Evolutionary conservation across 2,329 filamentous ascomycete genomes (phyloP).

Genomic region (Tolypocladium pustulatum): DNA sequence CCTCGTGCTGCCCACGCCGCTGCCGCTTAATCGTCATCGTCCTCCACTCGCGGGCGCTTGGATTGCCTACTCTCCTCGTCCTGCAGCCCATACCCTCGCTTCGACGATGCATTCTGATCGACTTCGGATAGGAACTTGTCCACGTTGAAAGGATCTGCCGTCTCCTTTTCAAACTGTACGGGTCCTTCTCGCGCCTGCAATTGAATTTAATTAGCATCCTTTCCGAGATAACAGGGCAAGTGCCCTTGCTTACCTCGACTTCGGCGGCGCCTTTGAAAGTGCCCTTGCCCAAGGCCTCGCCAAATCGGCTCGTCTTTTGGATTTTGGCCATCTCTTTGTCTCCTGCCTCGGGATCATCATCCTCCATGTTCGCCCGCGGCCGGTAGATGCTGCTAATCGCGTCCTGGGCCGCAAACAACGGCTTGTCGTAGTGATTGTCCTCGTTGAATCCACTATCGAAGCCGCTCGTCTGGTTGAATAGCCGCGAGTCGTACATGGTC

Average conservation of each 20-base stretch:
- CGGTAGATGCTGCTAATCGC: slow-evolving; percentile 91
- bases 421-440: slow-evolving; percentile 95
- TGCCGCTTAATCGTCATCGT: slow-evolving; percentile 28
- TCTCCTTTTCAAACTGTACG: slow-evolving; percentile 92
- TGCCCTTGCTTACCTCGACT: slow-evolving; percentile 52
- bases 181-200: slow-evolving; percentile 69
- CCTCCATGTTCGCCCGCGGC: slow-evolving; percentile 63
- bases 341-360: slow-evolving; percentile 69
- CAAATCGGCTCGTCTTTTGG: slow-evolving; percentile 72
- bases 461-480: slow-evolving; percentile 90
- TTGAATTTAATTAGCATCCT: slow-evolving; percentile 18
- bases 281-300: slow-evolving; percentile 76
- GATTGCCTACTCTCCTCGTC: slow-evolving; percentile 47
- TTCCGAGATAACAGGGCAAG: neutral
- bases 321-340: slow-evolving; percentile 82
- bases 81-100: slow-evolving; percentile 69
- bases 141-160: slow-evolving; percentile 79
- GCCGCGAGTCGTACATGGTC: slow-evolving; percentile 90
- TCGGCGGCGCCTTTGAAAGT: slow-evolving; percentile 84
- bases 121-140: slow-evolving; percentile 86
- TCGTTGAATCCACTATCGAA: slow-evolving; percentile 93
- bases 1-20: neutral
- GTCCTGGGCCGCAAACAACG: slow-evolving; percentile 90
- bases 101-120: slow-evolving; percentile 49
- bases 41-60: slow-evolving; percentile 72